These are phyloP conservation scores for Dalechampia spathulata DNA, from an alignment of 441 rosid species.

Conservation along the genomic window DNA sequence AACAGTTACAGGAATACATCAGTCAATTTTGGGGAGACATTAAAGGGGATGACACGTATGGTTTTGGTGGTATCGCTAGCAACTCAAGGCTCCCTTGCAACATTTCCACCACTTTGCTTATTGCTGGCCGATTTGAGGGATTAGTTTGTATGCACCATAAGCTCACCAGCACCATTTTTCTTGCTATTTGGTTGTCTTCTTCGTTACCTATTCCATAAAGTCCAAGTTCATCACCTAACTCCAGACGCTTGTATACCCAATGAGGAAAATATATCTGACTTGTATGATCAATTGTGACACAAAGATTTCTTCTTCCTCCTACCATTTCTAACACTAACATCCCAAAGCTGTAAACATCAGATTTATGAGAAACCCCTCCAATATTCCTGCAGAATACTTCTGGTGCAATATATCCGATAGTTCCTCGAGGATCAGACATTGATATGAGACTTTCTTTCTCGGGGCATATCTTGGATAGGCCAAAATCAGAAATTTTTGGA, in stretches of 20 bases:
- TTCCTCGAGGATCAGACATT: slow-evolving; percentile 2
- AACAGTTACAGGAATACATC: too few relatives aligned
- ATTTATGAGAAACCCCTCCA: slow-evolving; percentile 17
- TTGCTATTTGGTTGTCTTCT: slow-evolving; percentile 13
- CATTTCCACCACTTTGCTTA: slow-evolving; percentile 20
- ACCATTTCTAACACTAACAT: slow-evolving; percentile 27
- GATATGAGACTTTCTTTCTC: not conserved
- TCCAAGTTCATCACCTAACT: slow-evolving; percentile 4
- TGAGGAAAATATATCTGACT: slow-evolving; percentile 9
- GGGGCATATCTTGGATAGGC: slow-evolving; percentile 15
- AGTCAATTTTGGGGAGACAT: too few relatives aligned
- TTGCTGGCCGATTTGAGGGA: slow-evolving; percentile 19
- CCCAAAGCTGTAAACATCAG: slow-evolving; percentile 28
- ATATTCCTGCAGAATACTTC: slow-evolving; percentile 16
- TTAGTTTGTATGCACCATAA: slow-evolving; percentile 27
- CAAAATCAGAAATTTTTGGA: slow-evolving; percentile 21
- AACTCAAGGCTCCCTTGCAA: slow-evolving; percentile 10
- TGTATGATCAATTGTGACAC: not conserved
- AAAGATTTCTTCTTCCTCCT: slow-evolving; percentile 15
- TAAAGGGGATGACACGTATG: slow-evolving; percentile 5
- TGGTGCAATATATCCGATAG: slow-evolving; percentile 15
- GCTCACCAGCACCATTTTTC: slow-evolving; percentile 16
- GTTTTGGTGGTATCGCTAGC: slow-evolving; percentile 17
- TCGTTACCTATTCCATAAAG: not conserved
- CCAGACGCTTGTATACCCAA: slow-evolving; percentile 10